Base-by-base conservation (phyloP, 148 eudicot species). In the Vaccinium myrtillus region DNA sequence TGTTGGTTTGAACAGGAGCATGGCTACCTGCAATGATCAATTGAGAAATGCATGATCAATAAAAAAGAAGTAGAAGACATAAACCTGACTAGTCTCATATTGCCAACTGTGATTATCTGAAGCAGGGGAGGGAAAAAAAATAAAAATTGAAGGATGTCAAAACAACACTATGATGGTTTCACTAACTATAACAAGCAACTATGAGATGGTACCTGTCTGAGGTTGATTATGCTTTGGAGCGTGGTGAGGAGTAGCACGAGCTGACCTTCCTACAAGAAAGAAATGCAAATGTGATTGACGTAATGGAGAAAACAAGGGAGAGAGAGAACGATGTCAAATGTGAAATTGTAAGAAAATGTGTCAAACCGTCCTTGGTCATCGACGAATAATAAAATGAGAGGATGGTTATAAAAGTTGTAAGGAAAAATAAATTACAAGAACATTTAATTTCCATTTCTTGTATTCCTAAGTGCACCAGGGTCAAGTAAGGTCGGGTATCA, bases 21-120 rank as follows among this genome's bases (percentile, higher is more conserved):
- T 48, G 8, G 25, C 82, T 89, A 15, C 78, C 98, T 95, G 94
- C 54, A 85, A 69, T 3, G 75, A 25, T 58, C 61, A 36, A 6
- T 25, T 30, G 39, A 4, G 84, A 58, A 32, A 74, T 5, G 75
- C 2, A 55, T 14, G 25, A 43, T 2, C 12, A 82, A 67, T 73
- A 7, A 21, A 36, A 63, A 2, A 51, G 8, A 15, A 61, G 2
- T 50, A 25, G 51, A 61, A 74, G 43, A 19, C 36, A 50, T 50
- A 50, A 21, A 14, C 19, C 8, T 15, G 43, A n/a, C 10, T 21
- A 71, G 30, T 8, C 18, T 50, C 51, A n/a, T 51, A 48, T 76
- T 9, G 51, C 18, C 18, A 8, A 74, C 3, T 43, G 36, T 53
- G 30, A 5, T 32, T 32, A 32, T 32, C 55, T 21, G 15, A 75